Evolutionary conservation across 805 yeast species (phyloP), one percentile per base, ranked within the genome.

Genomic region (Yamadazyma phyllophila): DNA sequence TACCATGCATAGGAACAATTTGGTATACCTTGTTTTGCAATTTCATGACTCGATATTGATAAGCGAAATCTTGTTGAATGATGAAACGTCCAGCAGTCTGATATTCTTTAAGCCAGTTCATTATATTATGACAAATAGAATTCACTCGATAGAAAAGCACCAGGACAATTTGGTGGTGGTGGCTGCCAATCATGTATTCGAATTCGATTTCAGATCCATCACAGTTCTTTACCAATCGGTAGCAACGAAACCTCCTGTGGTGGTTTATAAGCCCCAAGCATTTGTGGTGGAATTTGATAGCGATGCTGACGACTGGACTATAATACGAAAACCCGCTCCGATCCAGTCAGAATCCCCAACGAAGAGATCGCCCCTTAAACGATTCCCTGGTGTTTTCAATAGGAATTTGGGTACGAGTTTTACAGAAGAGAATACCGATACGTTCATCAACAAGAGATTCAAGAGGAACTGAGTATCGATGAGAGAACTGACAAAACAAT

Each of bases 361-460:
- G 15, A 39, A 39, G 33, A 36, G 29, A 20, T 36, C 39, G 10
- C 39, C 39, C 29, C 20, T 24, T 2, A 36, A 14, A 36, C 17
- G 26, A 13, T 36, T 20, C 29, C 39, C 29, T 7, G 29, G 39
- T 6, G 35, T 27, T 9, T 11, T 20, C 6, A 20, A 20, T 20
- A 3, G 35, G 15, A 26, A 15, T 7, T 26, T 16, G 10, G 44
- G 34, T 2, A 20, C 29, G 7, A 42, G 44, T 27, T 44, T 43
- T 30, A 20, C 42, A 2, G 49, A 49, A 27, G 51, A 47, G 17
- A 33, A 46, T 10, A 49, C 51, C 32, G 54, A 51, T 35, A 51
- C 54, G 8, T 51, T 51, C 24, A 31, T 38, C 24, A 44, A 48
- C 43, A 51, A 51, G 36, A 27, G 48, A 17, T 13, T 33, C 9